Evolutionary conservation across 164 flowering plant species (phyloP).

Genomic region (Kalanchoe fedtschenkoi): DNA sequence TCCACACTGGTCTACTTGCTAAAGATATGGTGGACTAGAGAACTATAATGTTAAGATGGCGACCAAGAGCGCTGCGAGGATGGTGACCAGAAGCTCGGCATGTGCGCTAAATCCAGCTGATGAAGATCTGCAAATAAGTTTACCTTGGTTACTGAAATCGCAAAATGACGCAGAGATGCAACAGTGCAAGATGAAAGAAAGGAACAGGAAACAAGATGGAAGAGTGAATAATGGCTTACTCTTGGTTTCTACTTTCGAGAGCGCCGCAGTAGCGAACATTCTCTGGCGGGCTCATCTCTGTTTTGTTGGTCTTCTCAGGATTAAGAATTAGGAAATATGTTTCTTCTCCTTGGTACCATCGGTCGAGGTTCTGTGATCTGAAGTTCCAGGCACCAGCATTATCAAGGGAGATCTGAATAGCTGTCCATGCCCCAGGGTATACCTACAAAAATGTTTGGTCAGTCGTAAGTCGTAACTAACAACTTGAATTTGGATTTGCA

Average conservation of each 20-base stretch:
- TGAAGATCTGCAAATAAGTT: background rate
- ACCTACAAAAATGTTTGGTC: conserved; percentile 22
- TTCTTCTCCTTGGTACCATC: conserved; percentile 59
- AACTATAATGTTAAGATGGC: background rate
- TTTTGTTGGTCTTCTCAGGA: conserved; percentile 28
- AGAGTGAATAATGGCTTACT: background rate
- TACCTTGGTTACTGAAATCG: background rate
- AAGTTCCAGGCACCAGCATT: conserved; percentile 63
- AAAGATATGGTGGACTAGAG: too few species aligned
- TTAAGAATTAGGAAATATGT: conserved; percentile 41
- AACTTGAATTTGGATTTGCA: background rate
- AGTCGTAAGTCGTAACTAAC: background rate
- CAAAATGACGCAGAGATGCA: background rate
- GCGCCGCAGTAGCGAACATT: conserved; percentile 7
- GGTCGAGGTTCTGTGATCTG: conserved; percentile 49
- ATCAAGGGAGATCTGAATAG: conserved; percentile 44
- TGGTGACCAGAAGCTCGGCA: conserved; percentile 21
- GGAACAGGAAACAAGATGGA: background rate
- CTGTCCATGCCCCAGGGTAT: conserved; percentile 62
- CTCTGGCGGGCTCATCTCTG: conserved; percentile 1
- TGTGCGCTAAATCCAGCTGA: background rate
- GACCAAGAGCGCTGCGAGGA: conserved; percentile 14
- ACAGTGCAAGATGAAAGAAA: background rate
- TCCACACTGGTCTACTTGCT: too few species aligned
- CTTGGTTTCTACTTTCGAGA: conserved; percentile 4